A percentile compares a stretch with the other conserved stretches of the same genome.
phyloP scores from a whole-genome alignment of 176 grass and related monocot genomes.

The Elymus sibiricus region DNA sequence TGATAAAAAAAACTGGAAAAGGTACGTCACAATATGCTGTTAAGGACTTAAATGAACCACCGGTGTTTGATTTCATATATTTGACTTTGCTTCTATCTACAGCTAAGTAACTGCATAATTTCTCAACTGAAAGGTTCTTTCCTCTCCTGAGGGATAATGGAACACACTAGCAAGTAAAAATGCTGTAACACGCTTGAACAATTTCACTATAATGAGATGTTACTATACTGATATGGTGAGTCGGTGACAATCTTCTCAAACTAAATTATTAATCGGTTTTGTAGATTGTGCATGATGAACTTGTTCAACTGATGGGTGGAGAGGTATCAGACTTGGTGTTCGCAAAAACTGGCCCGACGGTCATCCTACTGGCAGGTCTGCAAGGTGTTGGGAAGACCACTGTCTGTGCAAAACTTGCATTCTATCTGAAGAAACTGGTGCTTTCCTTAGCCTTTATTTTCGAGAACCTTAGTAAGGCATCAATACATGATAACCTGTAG shows the following conservation, averaged over 20 bases:
- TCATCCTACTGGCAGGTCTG: constrained; percentile 83
- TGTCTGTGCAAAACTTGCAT: constrained; percentile 90
- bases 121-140: not conserved
- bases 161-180: not conserved
- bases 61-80: not conserved
- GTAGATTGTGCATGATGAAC: constrained; percentile 86
- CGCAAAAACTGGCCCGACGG: constrained; percentile 72
- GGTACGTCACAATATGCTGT: constrained; percentile 21
- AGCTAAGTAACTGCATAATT: not conserved
- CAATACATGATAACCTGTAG: constrained; percentile 19
- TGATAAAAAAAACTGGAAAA: constrained; percentile 12
- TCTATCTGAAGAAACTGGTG: constrained; percentile 95
- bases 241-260: not conserved
- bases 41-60: not conserved
- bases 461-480: not conserved
- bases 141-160: not conserved
- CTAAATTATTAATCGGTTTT: not conserved
- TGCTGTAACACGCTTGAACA: not conserved
- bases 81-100: not conserved
- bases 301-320: constrained; percentile 91
- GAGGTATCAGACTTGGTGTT: constrained; percentile 84
- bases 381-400: constrained; percentile 99
- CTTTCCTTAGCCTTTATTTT: constrained; percentile 22
- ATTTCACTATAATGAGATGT: not conserved
- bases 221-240: not conserved